Conservation (phyloP, 2,329 filamentous ascomycete species). For the Teratosphaeria gauchensis region DNA sequence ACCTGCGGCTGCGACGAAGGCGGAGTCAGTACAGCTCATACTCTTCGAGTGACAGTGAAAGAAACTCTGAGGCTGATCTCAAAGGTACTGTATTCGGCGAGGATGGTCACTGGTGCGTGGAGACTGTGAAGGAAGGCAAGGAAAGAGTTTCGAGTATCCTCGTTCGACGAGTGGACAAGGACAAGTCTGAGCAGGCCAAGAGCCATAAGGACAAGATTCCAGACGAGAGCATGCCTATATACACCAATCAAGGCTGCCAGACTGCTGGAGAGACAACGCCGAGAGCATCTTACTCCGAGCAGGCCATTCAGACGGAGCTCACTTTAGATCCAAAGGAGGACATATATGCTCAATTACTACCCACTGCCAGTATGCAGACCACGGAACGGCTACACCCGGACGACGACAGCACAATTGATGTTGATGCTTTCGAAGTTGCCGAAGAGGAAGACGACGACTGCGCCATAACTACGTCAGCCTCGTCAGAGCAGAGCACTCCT, state of each 20-base stretch:
- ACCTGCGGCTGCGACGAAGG: conserved; percentile 21
- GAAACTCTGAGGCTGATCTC: conserved; percentile 6
- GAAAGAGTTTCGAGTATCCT: conserved; percentile 19
- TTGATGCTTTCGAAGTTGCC: not conserved
- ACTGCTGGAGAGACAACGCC: not conserved
- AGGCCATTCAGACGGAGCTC: conserved; percentile 4
- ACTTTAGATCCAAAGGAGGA: not conserved
- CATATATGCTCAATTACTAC: not conserved
- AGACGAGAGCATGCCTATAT: not conserved
- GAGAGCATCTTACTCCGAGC: conserved; percentile 4
- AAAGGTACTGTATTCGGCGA: conserved; percentile 2
- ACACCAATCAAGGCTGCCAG: not conserved
- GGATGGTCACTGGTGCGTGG: conserved; percentile 16
- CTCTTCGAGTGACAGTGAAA: conserved; percentile 4
- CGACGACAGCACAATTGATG: conserved; percentile 2
- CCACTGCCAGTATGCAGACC: not conserved
- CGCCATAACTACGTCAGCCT: conserved; percentile 18
- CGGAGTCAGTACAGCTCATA: conserved; percentile 21
- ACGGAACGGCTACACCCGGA: not conserved
- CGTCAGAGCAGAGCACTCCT: conserved; percentile 2
- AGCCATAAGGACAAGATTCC: not conserved
- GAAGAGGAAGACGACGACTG: conserved; percentile 13
- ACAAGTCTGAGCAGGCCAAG: conserved; percentile 1
- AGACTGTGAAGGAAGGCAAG: conserved; percentile 15
- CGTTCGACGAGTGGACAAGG: conserved; percentile 14